These are phyloP conservation scores for Alnus glutinosa DNA, from an alignment of 306 rosid genomes.

Conservation along the genomic window DNA sequence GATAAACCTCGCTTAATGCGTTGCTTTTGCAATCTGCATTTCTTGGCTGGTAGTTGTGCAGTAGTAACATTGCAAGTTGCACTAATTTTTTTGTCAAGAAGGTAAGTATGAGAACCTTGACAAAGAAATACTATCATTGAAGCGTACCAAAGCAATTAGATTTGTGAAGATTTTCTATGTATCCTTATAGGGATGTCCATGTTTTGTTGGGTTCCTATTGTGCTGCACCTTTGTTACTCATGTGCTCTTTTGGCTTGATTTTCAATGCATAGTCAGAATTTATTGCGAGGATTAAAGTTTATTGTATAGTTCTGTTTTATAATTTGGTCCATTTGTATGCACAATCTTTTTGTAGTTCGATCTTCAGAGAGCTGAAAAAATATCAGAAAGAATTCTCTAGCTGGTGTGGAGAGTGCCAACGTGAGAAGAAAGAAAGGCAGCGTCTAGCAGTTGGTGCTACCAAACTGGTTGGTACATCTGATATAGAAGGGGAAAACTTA, in stretches of 20 bases:
- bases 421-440: conserved; percentile 68
- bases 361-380: conserved; percentile 77
- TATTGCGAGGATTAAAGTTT: not conserved
- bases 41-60: not conserved
- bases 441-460: conserved; percentile 54
- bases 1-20: not conserved
- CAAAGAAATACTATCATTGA: not conserved
- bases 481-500: not conserved
- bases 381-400: conserved; percentile 62
- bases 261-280: not conserved
- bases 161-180: not conserved
- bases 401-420: conserved; percentile 95
- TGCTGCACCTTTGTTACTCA: not conserved
- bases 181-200: conserved; percentile 2
- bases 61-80: not conserved
- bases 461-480: conserved; percentile 53
- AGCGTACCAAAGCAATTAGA: not conserved
- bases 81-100: not conserved
- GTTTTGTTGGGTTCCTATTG: not conserved
- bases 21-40: not conserved
- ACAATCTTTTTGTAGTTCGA: conserved; percentile 59
- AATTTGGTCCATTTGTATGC: conserved; percentile 1
- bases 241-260: not conserved
- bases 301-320: not conserved
- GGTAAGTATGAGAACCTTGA: not conserved